phyloP scores from a whole-genome alignment of 805 yeast genomes.

The Deakozyma indianensis region DNA sequence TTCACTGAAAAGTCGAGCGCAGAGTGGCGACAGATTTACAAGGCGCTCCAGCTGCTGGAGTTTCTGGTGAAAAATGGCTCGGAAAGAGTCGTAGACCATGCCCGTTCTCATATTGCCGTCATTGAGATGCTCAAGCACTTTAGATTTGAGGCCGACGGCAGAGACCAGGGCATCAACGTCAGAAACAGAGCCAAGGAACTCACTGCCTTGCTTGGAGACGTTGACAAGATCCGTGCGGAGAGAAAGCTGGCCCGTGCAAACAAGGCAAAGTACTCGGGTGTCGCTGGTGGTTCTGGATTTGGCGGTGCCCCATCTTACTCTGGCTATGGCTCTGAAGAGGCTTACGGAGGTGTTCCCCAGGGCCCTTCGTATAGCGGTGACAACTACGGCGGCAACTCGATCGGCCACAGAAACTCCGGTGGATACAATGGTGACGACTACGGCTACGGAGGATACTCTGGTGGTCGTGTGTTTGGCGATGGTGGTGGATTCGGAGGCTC shows the following conservation, averaged over 20 bases:
- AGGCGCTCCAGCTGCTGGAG: slow-evolving; percentile 82
- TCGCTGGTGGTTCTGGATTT: slow-evolving; percentile 26
- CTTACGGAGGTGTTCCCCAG: slow-evolving; percentile 12
- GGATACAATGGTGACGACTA: slow-evolving; percentile 23
- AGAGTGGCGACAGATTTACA: slow-evolving; percentile 98
- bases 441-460: slow-evolving; percentile 21
- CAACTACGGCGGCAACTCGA: slow-evolving; percentile 8
- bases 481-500: slow-evolving; percentile 26
- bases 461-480: slow-evolving; percentile 25
- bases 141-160: slow-evolving; percentile 81
- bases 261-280: slow-evolving; percentile 70
- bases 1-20: slow-evolving; percentile 92
- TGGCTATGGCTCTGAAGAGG: slow-evolving; percentile 18
- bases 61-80: slow-evolving; percentile 84
- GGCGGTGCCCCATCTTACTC: slow-evolving; percentile 33
- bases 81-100: slow-evolving; percentile 90
- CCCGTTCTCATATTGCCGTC: slow-evolving; percentile 65
- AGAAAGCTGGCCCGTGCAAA: slow-evolving; percentile 84
- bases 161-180: slow-evolving; percentile 92
- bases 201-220: slow-evolving; percentile 59
- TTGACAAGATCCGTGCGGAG: slow-evolving; percentile 60
- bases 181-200: slow-evolving; percentile 79
- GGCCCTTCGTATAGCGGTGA: slow-evolving; percentile 5
- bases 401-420: slow-evolving; percentile 21
- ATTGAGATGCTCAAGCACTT: slow-evolving; percentile 82